phyloP scores from a whole-genome alignment of 164 flowering plant genomes.

The Magnolia sinica region DNA sequence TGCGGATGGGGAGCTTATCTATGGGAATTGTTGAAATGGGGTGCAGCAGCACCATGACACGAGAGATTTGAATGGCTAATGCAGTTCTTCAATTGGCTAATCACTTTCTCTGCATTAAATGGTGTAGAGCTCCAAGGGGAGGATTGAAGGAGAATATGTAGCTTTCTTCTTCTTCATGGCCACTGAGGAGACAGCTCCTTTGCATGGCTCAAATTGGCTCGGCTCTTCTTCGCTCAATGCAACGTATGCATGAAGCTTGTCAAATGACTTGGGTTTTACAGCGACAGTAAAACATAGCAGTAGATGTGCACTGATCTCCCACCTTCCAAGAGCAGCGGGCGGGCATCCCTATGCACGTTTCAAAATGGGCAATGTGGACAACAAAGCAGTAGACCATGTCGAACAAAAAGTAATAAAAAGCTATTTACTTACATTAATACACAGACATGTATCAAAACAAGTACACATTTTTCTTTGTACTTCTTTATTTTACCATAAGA shows the following conservation, averaged over 20 bases:
- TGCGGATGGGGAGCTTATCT: slow-evolving; percentile 14
- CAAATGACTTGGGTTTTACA: neutral
- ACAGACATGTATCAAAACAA: no score
- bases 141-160: slow-evolving; percentile 34
- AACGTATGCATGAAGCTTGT: neutral
- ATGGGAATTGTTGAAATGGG: slow-evolving; percentile 10
- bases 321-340: no score
- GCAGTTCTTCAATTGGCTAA: neutral
- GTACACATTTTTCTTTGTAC: no score
- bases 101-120: neutral
- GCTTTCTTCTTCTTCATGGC: slow-evolving; percentile 43
- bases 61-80: neutral
- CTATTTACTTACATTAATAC: no score
- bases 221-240: neutral
- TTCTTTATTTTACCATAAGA: no score
- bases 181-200: neutral
- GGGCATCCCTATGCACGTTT: neutral
- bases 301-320: neutral
- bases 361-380: neutral
- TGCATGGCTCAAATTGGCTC: neutral
- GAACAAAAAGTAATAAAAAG: no score
- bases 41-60: slow-evolving; percentile 19
- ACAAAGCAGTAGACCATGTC: no score
- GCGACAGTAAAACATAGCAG: neutral
- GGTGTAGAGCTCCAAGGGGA: slow-evolving; percentile 11